Evolutionary conservation across 495 filamentous ascomycete species (phyloP), one percentile per base, ranked within the genome.

Genomic region (Ascodesmis nigricans): DNA sequence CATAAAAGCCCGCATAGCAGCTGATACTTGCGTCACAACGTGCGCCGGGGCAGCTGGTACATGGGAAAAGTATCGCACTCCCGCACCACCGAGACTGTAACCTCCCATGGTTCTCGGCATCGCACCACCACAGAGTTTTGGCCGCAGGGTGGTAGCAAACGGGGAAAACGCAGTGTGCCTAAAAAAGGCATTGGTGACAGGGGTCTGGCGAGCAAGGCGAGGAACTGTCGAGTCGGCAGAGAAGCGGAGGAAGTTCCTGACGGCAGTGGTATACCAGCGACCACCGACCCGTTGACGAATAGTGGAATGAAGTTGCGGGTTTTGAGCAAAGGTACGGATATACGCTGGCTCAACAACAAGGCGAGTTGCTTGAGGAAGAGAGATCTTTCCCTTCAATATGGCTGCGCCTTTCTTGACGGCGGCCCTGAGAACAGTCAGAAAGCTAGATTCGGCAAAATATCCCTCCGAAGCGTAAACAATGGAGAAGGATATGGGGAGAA

Each of bases 21-120:
- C 69, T 13, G 79, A 91, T 1, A 95, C 84, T 57, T 92, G 92
- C 46, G 82, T 70, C n/a, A 95, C 63, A 13, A 95, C 79, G 52
- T 95, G 77, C 3, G 82, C 79, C 14, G 77, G 81, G 1, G 71
- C 70, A 2, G 80, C 67, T 6, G 87, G 76, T 0, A 70, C 70
- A 55, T 93, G 84, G 1, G 78, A 84, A 61, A 95, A 97, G 56
- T 78, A 82, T 30, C 87, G 66, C 10, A 71, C 73, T 21, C 78
- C 72, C 16, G 42, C 35, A 20, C 75, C 73, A 14, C 77, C 74
- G 11, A 79, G 52, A 18, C 66, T 62, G 57, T 95, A 95, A 2
- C 87, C 87, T 36, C 83, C 78, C 10, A 82, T 75, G 9, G 80
- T 78, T 18, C 87, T 70, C 22, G 75, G 68, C 21, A 97, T 58